phyloP scores from a whole-genome alignment of 768 basidiomycete genomes.

The Trametes cingulata region DNA sequence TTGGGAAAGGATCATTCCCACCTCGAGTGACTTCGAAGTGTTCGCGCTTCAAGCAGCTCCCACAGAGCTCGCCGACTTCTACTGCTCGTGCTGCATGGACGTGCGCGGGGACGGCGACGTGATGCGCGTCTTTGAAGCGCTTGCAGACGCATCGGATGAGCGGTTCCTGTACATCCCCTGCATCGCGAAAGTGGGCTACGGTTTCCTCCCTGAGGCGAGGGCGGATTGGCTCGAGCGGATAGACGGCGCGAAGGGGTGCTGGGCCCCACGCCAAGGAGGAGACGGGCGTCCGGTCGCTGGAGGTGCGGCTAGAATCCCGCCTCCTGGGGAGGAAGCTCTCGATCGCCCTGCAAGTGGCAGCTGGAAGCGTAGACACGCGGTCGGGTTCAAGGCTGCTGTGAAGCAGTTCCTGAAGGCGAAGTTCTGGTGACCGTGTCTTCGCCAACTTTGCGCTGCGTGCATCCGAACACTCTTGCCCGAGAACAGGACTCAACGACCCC shows the following conservation, averaged over 20 bases:
- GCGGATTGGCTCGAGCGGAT: constrained; percentile 23
- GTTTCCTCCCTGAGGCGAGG: constrained; percentile 21
- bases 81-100: constrained; percentile 30
- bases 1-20: constrained; percentile 14
- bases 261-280: neutral
- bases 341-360: neutral
- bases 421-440: neutral
- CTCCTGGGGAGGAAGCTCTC: neutral
- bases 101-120: constrained; percentile 23
- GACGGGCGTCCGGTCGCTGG: neutral
- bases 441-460: no score
- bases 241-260: constrained; percentile 16
- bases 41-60: constrained; percentile 26
- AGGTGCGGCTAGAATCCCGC: neutral
- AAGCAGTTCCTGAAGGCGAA: constrained; percentile 2
- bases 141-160: constrained; percentile 18
- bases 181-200: constrained; percentile 16
- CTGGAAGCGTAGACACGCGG: neutral
- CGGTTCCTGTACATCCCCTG: constrained; percentile 23
- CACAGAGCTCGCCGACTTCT: constrained; percentile 19
- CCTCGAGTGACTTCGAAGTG: neutral
- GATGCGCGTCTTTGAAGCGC: constrained; percentile 24
- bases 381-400: neutral
- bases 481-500: neutral
- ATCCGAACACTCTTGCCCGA: neutral